These are phyloP conservation scores for Claviceps arundinis DNA, from an alignment of 2,329 filamentous ascomycete genomes.

Conservation along the genomic window DNA sequence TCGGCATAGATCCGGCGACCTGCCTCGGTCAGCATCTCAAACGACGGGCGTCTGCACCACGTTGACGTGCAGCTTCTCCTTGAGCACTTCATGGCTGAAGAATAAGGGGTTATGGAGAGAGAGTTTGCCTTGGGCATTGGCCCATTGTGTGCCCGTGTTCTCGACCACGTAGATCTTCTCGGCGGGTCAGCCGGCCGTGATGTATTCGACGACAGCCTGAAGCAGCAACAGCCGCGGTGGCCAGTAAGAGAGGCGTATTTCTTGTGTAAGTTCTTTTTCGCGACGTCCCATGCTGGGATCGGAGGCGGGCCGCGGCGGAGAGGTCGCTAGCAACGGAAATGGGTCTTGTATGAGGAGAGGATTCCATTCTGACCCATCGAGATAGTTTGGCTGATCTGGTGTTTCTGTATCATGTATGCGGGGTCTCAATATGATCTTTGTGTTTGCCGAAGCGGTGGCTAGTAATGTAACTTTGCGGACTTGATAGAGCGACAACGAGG, in stretches of 20 bases:
- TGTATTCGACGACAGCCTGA: conserved; percentile 42
- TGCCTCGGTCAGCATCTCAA: conserved; percentile 31
- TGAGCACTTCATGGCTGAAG: not conserved
- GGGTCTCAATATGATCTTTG: not conserved
- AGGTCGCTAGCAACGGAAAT: conserved; percentile 25
- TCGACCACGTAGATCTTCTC: conserved; percentile 44
- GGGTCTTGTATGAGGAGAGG: conserved; percentile 27
- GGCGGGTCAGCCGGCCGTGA: conserved; percentile 45
- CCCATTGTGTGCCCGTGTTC: conserved; percentile 41
- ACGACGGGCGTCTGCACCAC: conserved; percentile 35
- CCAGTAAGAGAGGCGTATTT: conserved; percentile 22
- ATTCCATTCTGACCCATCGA: conserved; percentile 15
- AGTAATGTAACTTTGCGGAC: not conserved
- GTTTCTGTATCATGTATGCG: not conserved
- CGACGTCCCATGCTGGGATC: conserved; percentile 31
- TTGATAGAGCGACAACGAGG: not conserved
- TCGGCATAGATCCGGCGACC: conserved; percentile 26
- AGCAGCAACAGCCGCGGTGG: conserved; percentile 41
- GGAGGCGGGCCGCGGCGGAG: conserved; percentile 19
- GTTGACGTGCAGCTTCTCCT: conserved; percentile 32
- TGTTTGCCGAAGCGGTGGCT: not conserved
- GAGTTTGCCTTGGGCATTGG: conserved; percentile 34
- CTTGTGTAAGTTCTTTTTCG: conserved; percentile 23
- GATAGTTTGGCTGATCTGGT: not conserved
- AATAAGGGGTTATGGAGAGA: conserved; percentile 26